Evolutionary conservation across 2,329 filamentous ascomycete genomes (phyloP), one percentile per base, ranked within the genome.

Genomic region (Ascochyta lentis): DNA sequence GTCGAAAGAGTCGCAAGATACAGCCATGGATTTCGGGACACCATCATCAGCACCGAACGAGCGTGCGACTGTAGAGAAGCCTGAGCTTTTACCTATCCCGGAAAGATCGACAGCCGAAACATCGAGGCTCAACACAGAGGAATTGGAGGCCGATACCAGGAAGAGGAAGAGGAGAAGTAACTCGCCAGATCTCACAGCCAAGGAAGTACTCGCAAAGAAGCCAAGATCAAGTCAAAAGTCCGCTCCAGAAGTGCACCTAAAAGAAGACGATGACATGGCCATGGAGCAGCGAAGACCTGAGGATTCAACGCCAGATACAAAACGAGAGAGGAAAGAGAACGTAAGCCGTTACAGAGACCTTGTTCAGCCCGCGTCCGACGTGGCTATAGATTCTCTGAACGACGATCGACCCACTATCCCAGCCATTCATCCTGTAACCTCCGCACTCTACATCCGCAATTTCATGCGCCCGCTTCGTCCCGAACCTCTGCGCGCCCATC

Each of bases 381-480:
- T 52, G 7, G 19, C 52, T 5, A 37, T 57, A 34, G 65, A 69
- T 8, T 53, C 63, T 6, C 48, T 66, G 15, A 59, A 54, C 26
- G 71, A 74, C 46, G 72, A 75, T 52, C 65, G 70, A 6, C 65
- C 66, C 27, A 68, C 73, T 26, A 59, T 70, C 5, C 72, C 76
- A 19, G 74, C 79, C 15, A 63, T 77, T 8, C 79, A 81, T 54
- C 67, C 77, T 1, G 73, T 75, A 42, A 81, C 73, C 6, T 58
- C 72, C 10, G 69, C 73, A 15, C 80, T 98, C 42, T 98, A 97
- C 77, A 95, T 98, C 65, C 88, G 89, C 73, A 89, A 96, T 68
- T 86, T 98, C 50, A 93, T 96, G 86, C 88, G 94, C 42, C 93
- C 95, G 9, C 81, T 98, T 22, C 89, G 91, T 56, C 84, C 86